Evolutionary conservation across 108 stramenopile species (phyloP).

Genomic region (Discostella stelligeroides): DNA sequence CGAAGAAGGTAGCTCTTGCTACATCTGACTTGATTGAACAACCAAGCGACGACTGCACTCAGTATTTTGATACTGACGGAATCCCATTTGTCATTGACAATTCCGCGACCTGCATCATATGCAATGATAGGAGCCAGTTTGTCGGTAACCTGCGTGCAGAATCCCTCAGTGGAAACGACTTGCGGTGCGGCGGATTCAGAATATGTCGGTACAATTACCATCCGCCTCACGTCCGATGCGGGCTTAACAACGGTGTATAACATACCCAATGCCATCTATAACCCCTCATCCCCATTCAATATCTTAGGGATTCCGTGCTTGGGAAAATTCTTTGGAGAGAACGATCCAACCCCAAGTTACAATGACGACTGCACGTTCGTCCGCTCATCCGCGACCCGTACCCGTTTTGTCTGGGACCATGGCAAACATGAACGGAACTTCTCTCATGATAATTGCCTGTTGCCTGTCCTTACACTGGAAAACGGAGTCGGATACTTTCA

Average conservation of each 20-base stretch:
- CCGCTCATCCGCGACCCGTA: not conserved
- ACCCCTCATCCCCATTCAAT: not conserved
- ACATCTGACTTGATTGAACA: not conserved
- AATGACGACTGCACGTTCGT: not conserved
- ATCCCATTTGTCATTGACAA: conserved; percentile 5
- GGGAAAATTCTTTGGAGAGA: not conserved
- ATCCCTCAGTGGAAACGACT: not conserved
- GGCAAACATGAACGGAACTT: conserved; percentile 10
- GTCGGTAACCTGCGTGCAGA: not conserved
- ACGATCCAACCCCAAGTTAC: not conserved
- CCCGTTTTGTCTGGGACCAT: conserved; percentile 11
- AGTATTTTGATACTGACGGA: conserved; percentile 1
- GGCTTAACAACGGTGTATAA: not conserved
- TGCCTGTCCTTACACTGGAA: not conserved
- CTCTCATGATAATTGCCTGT: not conserved
- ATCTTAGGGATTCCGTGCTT: not conserved
- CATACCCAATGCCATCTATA: not conserved
- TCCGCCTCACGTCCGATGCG: not conserved
- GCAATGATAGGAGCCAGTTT: not conserved
- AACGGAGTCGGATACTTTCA: not conserved
- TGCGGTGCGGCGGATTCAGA: not conserved
- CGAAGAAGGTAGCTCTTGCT: not conserved
- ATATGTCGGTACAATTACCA: not conserved
- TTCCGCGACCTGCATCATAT: conserved; percentile 1
- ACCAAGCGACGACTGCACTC: not conserved